phyloP scores from a whole-genome alignment of 2,329 filamentous ascomycete genomes.

The Xylariomycetidae sp. region DNA sequence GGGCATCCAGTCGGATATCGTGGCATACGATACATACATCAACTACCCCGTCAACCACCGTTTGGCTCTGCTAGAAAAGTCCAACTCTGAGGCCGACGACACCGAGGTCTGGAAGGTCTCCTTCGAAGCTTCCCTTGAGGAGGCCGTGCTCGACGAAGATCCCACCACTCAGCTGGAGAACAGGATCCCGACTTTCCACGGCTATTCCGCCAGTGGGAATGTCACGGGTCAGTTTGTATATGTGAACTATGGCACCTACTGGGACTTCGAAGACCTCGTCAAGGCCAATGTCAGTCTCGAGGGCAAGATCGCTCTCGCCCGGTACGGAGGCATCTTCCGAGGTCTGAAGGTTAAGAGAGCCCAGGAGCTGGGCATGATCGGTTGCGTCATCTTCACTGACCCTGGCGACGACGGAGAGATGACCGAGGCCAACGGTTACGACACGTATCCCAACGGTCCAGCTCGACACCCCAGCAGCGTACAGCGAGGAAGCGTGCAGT shows the following conservation, averaged over 20 bases:
- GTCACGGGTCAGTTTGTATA: conserved; percentile 84
- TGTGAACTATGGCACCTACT: conserved; percentile 84
- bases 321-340: conserved; percentile 81
- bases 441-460: conserved; percentile 77
- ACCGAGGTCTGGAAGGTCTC: conserved; percentile 49
- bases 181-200: conserved; percentile 85
- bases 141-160: conserved; percentile 81
- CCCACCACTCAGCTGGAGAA: conserved; percentile 66
- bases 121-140: conserved; percentile 76
- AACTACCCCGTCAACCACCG: conserved; percentile 71
- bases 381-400: conserved; percentile 78
- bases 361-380: conserved; percentile 83
- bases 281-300: conserved; percentile 67
- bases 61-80: conserved; percentile 56
- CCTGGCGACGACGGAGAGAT: conserved; percentile 81
- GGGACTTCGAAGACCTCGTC: conserved; percentile 77
- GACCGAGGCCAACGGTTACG: conserved; percentile 74
- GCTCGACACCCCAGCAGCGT: conserved; percentile 84
- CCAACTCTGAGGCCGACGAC: conserved; percentile 28
- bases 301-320: conserved; percentile 82
- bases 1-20: conserved; percentile 58
- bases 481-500: conserved; percentile 82
- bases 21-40: conserved; percentile 69
- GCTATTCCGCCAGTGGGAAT: conserved; percentile 88
- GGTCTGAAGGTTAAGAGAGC: conserved; percentile 90